These are phyloP conservation scores for Ustilago sp. DNA, from an alignment of 1,284 basidiomycete species.

Conservation along the genomic window DNA sequence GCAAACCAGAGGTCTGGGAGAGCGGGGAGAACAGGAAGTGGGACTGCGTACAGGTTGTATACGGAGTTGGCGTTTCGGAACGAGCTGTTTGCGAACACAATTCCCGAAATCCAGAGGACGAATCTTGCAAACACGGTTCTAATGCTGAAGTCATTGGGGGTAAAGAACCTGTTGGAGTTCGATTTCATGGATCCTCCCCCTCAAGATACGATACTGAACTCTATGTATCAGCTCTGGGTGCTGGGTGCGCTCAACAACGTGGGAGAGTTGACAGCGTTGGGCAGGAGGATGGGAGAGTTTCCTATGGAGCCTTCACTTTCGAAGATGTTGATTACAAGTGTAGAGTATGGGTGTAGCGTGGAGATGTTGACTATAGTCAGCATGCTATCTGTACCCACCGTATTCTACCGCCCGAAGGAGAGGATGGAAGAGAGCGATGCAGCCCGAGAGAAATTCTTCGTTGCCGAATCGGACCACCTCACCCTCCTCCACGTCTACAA, in stretches of 20 bases:
- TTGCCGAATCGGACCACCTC: constrained; percentile 96
- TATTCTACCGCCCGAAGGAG: constrained; percentile 95
- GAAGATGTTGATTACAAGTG: constrained; percentile 96
- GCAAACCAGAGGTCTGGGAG: constrained; percentile 94
- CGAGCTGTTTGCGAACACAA: constrained; percentile 94
- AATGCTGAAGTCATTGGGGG: constrained; percentile 92
- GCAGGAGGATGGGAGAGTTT: constrained; percentile 97
- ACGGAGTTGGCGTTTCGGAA: constrained; percentile 96
- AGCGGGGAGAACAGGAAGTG: constrained; percentile 90
- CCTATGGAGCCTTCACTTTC: constrained; percentile 84
- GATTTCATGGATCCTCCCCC: constrained; percentile 98
- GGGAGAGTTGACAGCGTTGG: constrained; percentile 91
- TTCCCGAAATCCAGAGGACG: constrained; percentile 97
- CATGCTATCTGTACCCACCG: constrained; percentile 93
- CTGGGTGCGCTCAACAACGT: constrained; percentile 96
- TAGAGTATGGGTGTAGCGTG: constrained; percentile 89
- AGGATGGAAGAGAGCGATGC: constrained; percentile 95
- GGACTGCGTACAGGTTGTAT: constrained; percentile 91
- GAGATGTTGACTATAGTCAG: constrained; percentile 99
- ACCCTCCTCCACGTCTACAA: constrained; percentile 96
- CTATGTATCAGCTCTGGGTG: constrained; percentile 99
- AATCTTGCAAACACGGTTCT: constrained; percentile 97
- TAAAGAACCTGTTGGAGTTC: constrained; percentile 93
- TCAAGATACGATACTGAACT: constrained; percentile 76
- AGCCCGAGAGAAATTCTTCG: constrained; percentile 96